phyloP scores from a whole-genome alignment of 2,329 filamentous ascomycete species.

The Colletotrichum ledebouriae region DNA sequence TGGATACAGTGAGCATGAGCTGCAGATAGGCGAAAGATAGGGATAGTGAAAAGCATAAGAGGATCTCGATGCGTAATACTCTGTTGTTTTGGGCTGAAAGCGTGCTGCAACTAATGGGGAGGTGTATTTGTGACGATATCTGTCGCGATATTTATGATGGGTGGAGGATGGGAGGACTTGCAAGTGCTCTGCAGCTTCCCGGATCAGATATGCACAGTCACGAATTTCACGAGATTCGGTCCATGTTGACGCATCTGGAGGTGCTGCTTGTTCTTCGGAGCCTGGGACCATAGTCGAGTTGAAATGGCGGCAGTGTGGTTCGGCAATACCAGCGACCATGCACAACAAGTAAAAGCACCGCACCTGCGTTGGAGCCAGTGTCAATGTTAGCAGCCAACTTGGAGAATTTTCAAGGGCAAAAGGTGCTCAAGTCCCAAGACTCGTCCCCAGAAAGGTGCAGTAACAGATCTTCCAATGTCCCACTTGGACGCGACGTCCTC shows the following conservation, averaged over 20 bases:
- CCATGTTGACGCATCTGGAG: background rate
- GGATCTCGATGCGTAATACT: background rate
- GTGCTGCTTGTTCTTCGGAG: background rate
- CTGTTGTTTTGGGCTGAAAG: background rate
- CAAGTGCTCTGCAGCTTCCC: background rate
- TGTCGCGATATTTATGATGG: background rate
- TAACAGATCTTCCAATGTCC: background rate
- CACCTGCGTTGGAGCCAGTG: background rate
- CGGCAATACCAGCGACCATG: background rate
- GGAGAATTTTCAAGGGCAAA: background rate
- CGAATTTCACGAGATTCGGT: background rate
- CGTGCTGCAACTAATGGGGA: background rate
- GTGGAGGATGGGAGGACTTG: background rate
- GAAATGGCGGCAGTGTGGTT: background rate
- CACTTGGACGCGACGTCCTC: background rate
- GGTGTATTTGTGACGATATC: background rate
- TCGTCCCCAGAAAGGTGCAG: background rate
- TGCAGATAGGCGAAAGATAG: background rate
- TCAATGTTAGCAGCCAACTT: background rate
- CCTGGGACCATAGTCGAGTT: background rate
- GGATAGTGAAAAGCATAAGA: background rate
- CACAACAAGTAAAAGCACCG: background rate
- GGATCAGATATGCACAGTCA: background rate
- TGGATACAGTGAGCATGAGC: background rate
- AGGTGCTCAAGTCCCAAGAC: background rate